Evolutionary conservation across 148 eudicot genomes (phyloP), one percentile per base, ranked within the genome.

Genomic region (Cornus controversa): DNA sequence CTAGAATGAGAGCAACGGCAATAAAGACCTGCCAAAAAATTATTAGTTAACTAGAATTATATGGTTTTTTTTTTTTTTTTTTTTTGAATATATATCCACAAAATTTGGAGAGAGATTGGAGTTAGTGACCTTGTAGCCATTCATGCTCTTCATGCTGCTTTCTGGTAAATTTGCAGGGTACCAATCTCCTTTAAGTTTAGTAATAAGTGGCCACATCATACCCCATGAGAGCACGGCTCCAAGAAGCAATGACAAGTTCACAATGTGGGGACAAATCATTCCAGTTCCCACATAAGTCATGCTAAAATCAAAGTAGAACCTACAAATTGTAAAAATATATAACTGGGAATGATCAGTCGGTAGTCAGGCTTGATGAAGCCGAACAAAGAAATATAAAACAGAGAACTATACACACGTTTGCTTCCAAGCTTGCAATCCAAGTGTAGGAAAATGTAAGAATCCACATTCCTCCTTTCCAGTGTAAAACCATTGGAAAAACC

Each of bases 221-320:
- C 92, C 97, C 90, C 93, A 92, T 5, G 97, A 92, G 71, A 92
- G 66, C 63, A 91, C 80, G 42, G 93, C 94, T 76, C 97, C 93
- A 50, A 89, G 71, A 36, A 92, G 92, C 82, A 87, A 60, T 13
- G 94, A 92, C 65, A 92, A 50, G 86, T 89, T 92, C 57, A 92
- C 94, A 13, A 85, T 80, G 81, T 89, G 91, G 66, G 97, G 79
- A 65, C 94, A 89, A 8, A 92, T 92, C 94, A 92, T 91, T 72
- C 97, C 93, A 11, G 93, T 87, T 75, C 97, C 97, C 64, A 91
- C 89, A 27, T 86, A 85, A 8, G 94, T 92, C 88, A 91, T 63
- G 88, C 94, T 92, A 82, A 87, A 91, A 76, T 91, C 94, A n/a
- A 92, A 92, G 85, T 85, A 91, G 78, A 92, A 92, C 54, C 97